Base-by-base conservation (phyloP, 139 green algal genomes). In the Chlamydomonas sphaeroides region DNA sequence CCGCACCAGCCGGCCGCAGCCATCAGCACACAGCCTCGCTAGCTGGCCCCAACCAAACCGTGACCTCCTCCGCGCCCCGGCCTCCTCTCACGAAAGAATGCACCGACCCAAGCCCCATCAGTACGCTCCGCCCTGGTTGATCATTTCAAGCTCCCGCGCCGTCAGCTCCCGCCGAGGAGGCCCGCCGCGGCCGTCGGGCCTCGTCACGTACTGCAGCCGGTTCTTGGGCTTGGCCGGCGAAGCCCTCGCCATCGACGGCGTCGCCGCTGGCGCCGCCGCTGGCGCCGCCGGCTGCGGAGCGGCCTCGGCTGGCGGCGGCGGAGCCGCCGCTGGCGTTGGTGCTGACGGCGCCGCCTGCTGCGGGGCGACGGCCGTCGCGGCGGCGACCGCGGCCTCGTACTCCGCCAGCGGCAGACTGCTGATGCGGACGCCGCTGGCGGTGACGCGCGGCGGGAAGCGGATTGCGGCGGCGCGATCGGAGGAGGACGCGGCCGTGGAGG, bases 351-450 rank as follows among this genome's bases (percentile, higher is more conserved):
- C 18, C 1, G 39, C 26, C 11, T 38, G 14, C 30, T n/a, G 17
- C 17, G 33, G 11, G 23, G 63, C 5, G 18, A 45, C 23, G 5
- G 76, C 76, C 26, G 66, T 45, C 4, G 61, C 36, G 26, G 59
- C 75, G 2, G 65, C 65, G 0, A 83, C 17, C 1, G 72, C 72
- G 5, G 72, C 72, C 5, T 67, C 56, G 23, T 87, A 85, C 39
- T 91, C 78, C 4, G 49, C 68, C 23, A 56, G 85, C n/a, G 85
- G 74, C 20, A 92, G 78, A 15, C 38, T 35, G 39, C 85, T 90
- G 74, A 92, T 86, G 30, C 85, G 88, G 0, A n/a, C 41, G 5
- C 88, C 88, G 18, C 81, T 73, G 17, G 78, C 28, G 26, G 85
- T 76, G 5, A 77, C 18, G 1, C 88, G 73, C 1, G 82, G 85